Conservation (phyloP, 2,329 filamentous ascomycete species). For the Botrytis galanthina region DNA sequence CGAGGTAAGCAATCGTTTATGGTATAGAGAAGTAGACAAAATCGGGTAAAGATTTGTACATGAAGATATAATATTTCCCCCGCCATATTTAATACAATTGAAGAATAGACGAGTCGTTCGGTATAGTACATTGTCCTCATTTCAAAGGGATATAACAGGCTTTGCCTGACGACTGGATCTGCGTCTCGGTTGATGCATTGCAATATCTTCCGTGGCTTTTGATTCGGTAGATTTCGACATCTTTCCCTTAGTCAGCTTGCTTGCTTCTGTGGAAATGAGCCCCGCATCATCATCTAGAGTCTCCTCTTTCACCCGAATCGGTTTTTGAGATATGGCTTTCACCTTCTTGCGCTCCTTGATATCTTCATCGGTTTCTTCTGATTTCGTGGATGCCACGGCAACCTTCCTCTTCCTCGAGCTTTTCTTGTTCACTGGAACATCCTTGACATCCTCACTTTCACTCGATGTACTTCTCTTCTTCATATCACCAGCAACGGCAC, state of each 20-base stretch:
- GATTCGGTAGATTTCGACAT: conserved; percentile 21
- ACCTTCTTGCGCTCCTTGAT: neutral
- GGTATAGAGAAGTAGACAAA: neutral
- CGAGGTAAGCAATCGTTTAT: neutral
- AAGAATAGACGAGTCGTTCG: neutral
- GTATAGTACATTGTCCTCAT: neutral
- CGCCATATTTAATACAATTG: neutral
- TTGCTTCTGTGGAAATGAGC: neutral
- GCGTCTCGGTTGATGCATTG: neutral
- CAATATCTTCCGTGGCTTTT: conserved; percentile 6
- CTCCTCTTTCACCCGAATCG: neutral
- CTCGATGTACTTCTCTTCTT: conserved; percentile 42
- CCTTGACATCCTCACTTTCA: conserved; percentile 39
- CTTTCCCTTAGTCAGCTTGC: conserved; percentile 11
- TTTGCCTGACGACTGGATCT: neutral
- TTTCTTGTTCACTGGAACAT: neutral
- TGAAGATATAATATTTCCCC: neutral
- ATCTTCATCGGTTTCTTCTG: conserved; percentile 1
- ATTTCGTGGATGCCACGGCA: neutral
- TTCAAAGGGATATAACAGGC: neutral
- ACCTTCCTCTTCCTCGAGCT: conserved; percentile 17
- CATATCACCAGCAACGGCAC: conserved; percentile 32
- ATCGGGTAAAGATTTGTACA: neutral
- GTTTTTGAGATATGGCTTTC: neutral
- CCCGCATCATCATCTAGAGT: neutral